phyloP scores from a whole-genome alignment of 495 filamentous ascomycete species.

The Tuber magnatum region DNA sequence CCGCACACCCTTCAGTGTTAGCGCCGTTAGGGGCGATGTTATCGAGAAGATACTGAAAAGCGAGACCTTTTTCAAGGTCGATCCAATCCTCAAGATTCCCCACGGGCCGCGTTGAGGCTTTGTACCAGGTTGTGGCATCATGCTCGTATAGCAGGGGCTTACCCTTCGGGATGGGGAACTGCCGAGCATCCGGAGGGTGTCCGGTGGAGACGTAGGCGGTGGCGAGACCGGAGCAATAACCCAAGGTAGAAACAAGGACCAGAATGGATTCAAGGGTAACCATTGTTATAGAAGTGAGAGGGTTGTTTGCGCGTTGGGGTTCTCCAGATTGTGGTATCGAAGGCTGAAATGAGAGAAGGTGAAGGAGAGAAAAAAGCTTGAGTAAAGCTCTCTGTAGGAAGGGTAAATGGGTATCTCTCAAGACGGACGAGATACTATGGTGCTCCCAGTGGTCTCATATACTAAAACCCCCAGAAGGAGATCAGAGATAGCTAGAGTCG shows the following conservation, averaged over 20 bases:
- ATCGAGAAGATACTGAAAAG: slow-evolving; percentile 51
- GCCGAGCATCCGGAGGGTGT: background rate
- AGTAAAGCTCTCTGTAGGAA: background rate
- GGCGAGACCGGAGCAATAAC: slow-evolving; percentile 9
- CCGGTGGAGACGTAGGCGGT: background rate
- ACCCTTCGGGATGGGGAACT: background rate
- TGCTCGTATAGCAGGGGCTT: background rate
- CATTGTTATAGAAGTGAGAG: slow-evolving; percentile 8
- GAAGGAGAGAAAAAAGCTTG: background rate
- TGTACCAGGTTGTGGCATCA: background rate
- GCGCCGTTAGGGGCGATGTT: slow-evolving; percentile 53
- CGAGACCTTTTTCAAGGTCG: slow-evolving; percentile 40
- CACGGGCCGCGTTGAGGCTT: slow-evolving; percentile 6
- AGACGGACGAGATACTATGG: background rate
- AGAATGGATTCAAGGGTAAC: slow-evolving; percentile 23
- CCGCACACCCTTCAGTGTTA: slow-evolving; percentile 45
- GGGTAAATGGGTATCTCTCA: background rate
- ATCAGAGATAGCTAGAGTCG: background rate
- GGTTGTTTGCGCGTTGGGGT: background rate
- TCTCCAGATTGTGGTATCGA: background rate
- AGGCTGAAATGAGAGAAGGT: background rate
- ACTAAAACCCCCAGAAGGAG: background rate
- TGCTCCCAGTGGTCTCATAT: background rate
- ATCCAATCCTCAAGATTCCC: slow-evolving; percentile 42
- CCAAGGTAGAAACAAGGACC: slow-evolving; percentile 9